These are phyloP conservation scores for Calvatia gigantea DNA, from an alignment of 768 basidiomycete genomes.

Conservation along the genomic window DNA sequence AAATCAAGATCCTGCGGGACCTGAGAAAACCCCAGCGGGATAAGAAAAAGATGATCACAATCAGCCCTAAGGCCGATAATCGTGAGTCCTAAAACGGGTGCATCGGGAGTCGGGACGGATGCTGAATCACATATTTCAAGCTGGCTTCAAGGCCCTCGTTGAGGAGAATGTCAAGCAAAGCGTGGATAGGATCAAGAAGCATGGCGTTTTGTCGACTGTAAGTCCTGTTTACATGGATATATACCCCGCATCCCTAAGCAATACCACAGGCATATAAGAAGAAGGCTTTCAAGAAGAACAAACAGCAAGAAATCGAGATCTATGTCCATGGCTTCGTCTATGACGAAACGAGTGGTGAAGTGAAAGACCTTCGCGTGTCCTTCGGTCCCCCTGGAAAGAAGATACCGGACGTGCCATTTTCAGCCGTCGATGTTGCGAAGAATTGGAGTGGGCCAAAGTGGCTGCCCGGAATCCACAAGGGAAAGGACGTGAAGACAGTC, in stretches of 20 bases:
- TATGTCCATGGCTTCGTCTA: slow-evolving; percentile 59
- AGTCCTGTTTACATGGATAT: background rate
- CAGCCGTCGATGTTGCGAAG: slow-evolving; percentile 25
- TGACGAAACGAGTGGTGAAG: slow-evolving; percentile 44
- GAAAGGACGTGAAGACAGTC: slow-evolving; percentile 16
- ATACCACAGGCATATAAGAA: slow-evolving; percentile 20
- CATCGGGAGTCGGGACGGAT: background rate
- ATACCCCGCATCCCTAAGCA: background rate
- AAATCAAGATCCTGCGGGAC: slow-evolving; percentile 31
- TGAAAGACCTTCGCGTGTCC: slow-evolving; percentile 46
- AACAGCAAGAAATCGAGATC: slow-evolving; percentile 26
- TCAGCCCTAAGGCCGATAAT: slow-evolving; percentile 21
- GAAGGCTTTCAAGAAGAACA: slow-evolving; percentile 13
- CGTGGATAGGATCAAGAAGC: slow-evolving; percentile 34
- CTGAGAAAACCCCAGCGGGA: slow-evolving; percentile 28
- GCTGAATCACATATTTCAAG: slow-evolving; percentile 15
- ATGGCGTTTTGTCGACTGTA: slow-evolving; percentile 34
- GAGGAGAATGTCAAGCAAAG: slow-evolving; percentile 48
- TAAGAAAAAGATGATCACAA: slow-evolving; percentile 19
- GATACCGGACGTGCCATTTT: slow-evolving; percentile 32
- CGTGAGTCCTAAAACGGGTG: slow-evolving; percentile 14
- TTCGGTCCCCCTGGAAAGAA: slow-evolving; percentile 33
- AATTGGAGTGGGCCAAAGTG: slow-evolving; percentile 22
- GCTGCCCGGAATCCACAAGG: slow-evolving; percentile 19
- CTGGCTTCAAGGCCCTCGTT: slow-evolving; percentile 37